Conservation (phyloP, 805 yeast genomes). For the Ogataea dorogensis region DNA sequence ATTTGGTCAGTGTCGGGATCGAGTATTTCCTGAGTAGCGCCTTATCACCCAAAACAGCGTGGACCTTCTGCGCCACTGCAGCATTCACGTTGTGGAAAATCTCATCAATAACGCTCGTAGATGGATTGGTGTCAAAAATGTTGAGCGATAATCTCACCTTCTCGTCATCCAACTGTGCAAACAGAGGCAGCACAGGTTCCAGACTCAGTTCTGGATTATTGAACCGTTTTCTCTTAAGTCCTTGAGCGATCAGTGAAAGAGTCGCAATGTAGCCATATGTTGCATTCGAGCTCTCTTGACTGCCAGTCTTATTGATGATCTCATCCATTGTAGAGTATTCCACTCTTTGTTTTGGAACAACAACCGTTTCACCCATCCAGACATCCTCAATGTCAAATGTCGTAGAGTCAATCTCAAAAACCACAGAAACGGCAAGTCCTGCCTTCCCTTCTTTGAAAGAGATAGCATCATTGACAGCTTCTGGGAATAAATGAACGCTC, state of each 20-base stretch:
- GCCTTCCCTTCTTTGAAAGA: slow-evolving; percentile 61
- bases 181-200: slow-evolving; percentile 55
- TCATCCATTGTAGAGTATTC: slow-evolving; percentile 54
- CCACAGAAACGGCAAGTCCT: slow-evolving; percentile 70
- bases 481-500: slow-evolving; percentile 66
- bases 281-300: slow-evolving; percentile 47
- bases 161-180: slow-evolving; percentile 86
- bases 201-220: slow-evolving; percentile 47
- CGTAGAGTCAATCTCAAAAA: slow-evolving; percentile 73
- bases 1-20: slow-evolving; percentile 75
- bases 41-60: slow-evolving; percentile 71
- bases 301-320: slow-evolving; percentile 37
- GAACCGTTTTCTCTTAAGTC: slow-evolving; percentile 67
- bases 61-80: slow-evolving; percentile 78
- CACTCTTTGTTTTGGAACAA: slow-evolving; percentile 61
- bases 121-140: slow-evolving; percentile 59
- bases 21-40: slow-evolving; percentile 87
- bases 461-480: slow-evolving; percentile 53
- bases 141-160: slow-evolving; percentile 69
- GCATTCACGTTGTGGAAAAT: slow-evolving; percentile 76
- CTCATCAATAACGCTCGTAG: slow-evolving; percentile 66
- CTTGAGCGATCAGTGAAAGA: slow-evolving; percentile 60
- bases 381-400: slow-evolving; percentile 72
- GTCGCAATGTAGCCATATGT: slow-evolving; percentile 61
- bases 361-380: slow-evolving; percentile 70